Conservation (phyloP, 768 basidiomycete genomes). For the Bullera alba region DNA sequence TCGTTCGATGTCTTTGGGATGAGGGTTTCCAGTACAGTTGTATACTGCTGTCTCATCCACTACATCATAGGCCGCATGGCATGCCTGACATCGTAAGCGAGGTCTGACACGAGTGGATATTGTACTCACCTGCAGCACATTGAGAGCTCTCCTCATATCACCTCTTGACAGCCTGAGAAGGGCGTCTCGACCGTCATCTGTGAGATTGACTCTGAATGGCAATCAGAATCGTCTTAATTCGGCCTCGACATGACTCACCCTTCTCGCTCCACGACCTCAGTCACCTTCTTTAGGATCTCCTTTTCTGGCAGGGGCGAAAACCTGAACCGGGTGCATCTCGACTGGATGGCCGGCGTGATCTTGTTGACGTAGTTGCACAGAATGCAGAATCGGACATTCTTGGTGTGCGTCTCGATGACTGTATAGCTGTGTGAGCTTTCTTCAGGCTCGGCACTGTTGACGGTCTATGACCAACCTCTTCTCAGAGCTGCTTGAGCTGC, state of each 20-base stretch:
- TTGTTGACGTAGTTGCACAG: slow-evolving; percentile 99
- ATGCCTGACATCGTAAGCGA: slow-evolving; percentile 53
- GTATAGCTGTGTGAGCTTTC: too few relatives aligned
- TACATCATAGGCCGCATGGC: slow-evolving; percentile 89
- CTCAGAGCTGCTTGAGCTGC: slow-evolving; percentile 94
- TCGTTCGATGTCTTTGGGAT: slow-evolving; percentile 85
- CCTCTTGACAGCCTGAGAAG: slow-evolving; percentile 86
- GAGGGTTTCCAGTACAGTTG: slow-evolving; percentile 92
- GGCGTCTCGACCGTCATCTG: slow-evolving; percentile 77
- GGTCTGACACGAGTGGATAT: background rate
- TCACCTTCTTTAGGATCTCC: slow-evolving; percentile 78
- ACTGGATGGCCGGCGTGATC: slow-evolving; percentile 95
- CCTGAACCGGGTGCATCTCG: slow-evolving; percentile 92
- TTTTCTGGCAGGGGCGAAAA: slow-evolving; percentile 82
- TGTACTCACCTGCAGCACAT: slow-evolving; percentile 66
- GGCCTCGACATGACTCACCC: slow-evolving; percentile 52
- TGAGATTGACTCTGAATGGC: slow-evolving; percentile 66
- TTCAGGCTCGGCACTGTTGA: background rate
- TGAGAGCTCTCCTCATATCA: slow-evolving; percentile 94
- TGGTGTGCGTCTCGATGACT: slow-evolving; percentile 97
- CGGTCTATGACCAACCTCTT: slow-evolving; percentile 50
- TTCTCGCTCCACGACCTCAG: slow-evolving; percentile 73
- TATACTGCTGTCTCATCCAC: slow-evolving; percentile 88
- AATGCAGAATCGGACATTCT: slow-evolving; percentile 97
- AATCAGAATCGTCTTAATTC: background rate